Evolutionary conservation across 768 basidiomycete genomes (phyloP), one percentile per base, ranked within the genome.

Genomic region (Ephemerocybe angulata): DNA sequence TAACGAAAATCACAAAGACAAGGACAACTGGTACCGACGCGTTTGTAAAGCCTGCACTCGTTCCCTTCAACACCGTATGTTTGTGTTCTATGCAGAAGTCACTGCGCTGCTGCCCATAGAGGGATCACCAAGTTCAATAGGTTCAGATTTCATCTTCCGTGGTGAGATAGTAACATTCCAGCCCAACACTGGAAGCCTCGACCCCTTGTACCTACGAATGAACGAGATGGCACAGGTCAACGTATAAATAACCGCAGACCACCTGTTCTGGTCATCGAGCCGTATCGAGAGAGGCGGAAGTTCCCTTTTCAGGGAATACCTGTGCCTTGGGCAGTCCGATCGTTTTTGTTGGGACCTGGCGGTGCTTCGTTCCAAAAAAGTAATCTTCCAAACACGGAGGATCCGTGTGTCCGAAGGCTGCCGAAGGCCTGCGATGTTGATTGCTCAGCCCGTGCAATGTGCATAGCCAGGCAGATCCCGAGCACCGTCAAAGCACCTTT

Each of bases 361-460:
- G 38, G 48, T 31, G 48, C 48, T 50, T 50, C 31, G 48, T 33
- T 50, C 48, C 48, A 50, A 50, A 33, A 24, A 50, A 31, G 7
- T 33, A 50, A 33, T n/a, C 21, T 50, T 33, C 48, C 48, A 50
- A 50, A 50, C 30, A 24, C 48, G 48, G 48, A 50, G 48, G 30
- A 33, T 50, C 29, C 30, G 29, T 50, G 31, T 35, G 17, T 31
- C 48, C 48, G 48, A 41, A 5, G 15, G 8, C n/a, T 41, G 15
- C 38, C 17, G n/a, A 13, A 41, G 38, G 38, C 17, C n/a, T n/a
- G n/a, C n/a, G n/a, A n/a, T n/a, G n/a, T n/a, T n/a, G n/a, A n/a
- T n/a, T n/a, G n/a, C n/a, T n/a, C n/a, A n/a, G n/a, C n/a, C n/a
- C n/a, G n/a, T n/a, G n/a, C n/a, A n/a, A n/a, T n/a, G n/a, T n/a